These are phyloP conservation scores for Penicillium flavigenum DNA, from an alignment of 495 filamentous ascomycete species.

Conservation along the genomic window DNA sequence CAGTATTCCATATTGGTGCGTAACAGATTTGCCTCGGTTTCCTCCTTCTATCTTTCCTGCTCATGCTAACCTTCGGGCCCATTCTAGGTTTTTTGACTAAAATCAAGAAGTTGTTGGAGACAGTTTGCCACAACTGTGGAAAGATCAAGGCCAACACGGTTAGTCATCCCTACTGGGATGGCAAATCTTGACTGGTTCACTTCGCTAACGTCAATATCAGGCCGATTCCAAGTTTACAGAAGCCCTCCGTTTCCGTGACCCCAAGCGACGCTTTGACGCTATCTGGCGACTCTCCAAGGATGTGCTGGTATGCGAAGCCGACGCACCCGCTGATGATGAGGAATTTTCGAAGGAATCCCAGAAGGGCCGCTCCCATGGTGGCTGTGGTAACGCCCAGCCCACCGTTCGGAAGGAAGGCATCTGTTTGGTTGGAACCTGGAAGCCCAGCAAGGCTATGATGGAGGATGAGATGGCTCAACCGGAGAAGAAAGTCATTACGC, in stretches of 20 bases:
- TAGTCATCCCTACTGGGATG: conserved; percentile 65
- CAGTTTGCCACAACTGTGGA: conserved; percentile 96
- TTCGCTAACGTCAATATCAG: conserved; percentile 69
- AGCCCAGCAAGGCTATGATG: conserved; percentile 62
- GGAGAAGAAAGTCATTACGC: conserved; percentile 84
- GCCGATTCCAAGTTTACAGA: conserved; percentile 77
- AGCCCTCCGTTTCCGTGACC: conserved; percentile 79
- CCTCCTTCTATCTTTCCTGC: not conserved
- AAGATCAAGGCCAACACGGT: conserved; percentile 93
- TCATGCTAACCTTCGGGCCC: conserved; percentile 32
- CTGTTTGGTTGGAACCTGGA: conserved; percentile 78
- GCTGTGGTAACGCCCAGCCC: conserved; percentile 90
- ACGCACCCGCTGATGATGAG: conserved; percentile 62
- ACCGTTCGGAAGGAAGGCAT: conserved; percentile 82
- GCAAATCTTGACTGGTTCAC: conserved; percentile 46
- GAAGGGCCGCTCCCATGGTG: conserved; percentile 66
- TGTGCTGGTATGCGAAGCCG: conserved; percentile 77
- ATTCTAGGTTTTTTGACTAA: conserved; percentile 83
- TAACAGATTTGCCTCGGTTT: conserved; percentile 24
- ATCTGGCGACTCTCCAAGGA: conserved; percentile 88
- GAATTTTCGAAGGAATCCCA: conserved; percentile 53
- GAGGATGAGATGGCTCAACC: conserved; percentile 66
- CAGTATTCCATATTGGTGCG: conserved; percentile 81
- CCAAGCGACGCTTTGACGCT: conserved; percentile 86
- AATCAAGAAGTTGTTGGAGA: conserved; percentile 96